These are phyloP conservation scores for Malassezia brasiliensis DNA, from an alignment of 1,284 basidiomycete species.

Conservation along the genomic window DNA sequence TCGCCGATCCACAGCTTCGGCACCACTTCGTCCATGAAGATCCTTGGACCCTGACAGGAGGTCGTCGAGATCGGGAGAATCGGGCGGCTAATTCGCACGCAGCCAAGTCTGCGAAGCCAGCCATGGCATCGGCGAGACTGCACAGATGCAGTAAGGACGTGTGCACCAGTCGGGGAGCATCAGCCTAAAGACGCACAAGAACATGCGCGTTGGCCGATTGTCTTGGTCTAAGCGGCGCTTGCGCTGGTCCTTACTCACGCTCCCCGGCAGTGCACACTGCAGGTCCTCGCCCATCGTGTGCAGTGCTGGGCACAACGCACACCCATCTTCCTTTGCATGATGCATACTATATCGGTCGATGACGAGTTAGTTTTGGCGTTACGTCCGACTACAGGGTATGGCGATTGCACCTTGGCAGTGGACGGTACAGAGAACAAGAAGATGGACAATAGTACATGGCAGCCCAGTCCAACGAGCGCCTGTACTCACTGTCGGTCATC, in stretches of 20 bases:
- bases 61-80: not conserved
- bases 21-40: constrained; percentile 37
- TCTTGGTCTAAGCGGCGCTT: too few relatives aligned
- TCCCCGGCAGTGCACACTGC: too few relatives aligned
- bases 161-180: too few relatives aligned
- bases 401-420: constrained; percentile 10
- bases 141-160: too few relatives aligned
- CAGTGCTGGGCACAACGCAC: too few relatives aligned
- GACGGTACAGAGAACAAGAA: constrained; percentile 13
- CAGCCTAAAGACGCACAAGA: too few relatives aligned
- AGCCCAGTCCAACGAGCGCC: not conserved
- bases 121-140: too few relatives aligned
- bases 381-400: constrained; percentile 21
- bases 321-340: too few relatives aligned
- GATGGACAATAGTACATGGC: not conserved
- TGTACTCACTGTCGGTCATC: not conserved
- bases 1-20: constrained; percentile 38
- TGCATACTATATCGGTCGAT: not conserved
- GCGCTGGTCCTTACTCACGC: too few relatives aligned
- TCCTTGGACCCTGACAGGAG: not conserved
- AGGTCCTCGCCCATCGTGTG: too few relatives aligned
- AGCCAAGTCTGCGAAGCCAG: too few relatives aligned
- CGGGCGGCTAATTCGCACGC: not conserved
- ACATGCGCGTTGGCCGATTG: too few relatives aligned
- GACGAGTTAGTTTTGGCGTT: constrained; percentile 14